phyloP scores from a whole-genome alignment of 176 grass and related monocot genomes.

The Phoenix roebelenii region DNA sequence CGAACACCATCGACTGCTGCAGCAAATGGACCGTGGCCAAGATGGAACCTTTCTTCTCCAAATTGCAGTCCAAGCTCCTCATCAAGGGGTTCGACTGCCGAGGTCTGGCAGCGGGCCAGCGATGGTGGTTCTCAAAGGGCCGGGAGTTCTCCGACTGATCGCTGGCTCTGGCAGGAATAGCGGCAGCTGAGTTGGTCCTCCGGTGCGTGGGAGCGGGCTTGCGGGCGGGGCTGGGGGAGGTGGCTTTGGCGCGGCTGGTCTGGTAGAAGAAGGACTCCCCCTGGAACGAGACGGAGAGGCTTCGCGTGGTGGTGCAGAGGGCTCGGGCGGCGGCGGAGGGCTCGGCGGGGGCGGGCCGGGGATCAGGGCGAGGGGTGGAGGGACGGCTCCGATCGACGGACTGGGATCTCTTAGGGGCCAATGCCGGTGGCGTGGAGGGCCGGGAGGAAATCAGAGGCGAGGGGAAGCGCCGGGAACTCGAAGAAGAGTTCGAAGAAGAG shows the following conservation, averaged over 20 bases:
- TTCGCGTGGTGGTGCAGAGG: slow-evolving; percentile 29
- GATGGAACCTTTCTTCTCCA: too few relatives aligned
- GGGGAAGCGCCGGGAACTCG: slow-evolving; percentile 25
- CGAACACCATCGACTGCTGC: neutral
- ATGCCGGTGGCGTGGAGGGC: slow-evolving; percentile 16
- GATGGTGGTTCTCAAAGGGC: slow-evolving; percentile 12
- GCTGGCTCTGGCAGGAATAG: neutral
- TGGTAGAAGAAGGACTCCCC: slow-evolving; percentile 45
- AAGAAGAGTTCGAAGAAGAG: slow-evolving; percentile 13
- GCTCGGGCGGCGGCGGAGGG: slow-evolving; percentile 14
- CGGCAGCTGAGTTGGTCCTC: slow-evolving; percentile 8
- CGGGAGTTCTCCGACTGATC: slow-evolving; percentile 15
- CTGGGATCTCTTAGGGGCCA: slow-evolving; percentile 25
- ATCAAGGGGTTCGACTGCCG: too few relatives aligned
- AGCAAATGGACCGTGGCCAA: too few relatives aligned
- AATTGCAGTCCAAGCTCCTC: too few relatives aligned
- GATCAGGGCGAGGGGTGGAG: slow-evolving; percentile 15
- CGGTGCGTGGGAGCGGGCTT: slow-evolving; percentile 15
- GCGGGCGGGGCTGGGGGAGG: slow-evolving; percentile 13
- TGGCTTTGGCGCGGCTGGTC: slow-evolving; percentile 32
- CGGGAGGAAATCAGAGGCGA: slow-evolving; percentile 28
- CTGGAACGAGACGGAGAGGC: slow-evolving; percentile 44
- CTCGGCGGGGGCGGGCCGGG: slow-evolving; percentile 13
- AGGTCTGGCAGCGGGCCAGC: too few relatives aligned
- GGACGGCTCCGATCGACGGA: slow-evolving; percentile 33